phyloP scores from a whole-genome alignment of 1,284 basidiomycete genomes.

The Pseudozyma sp. region DNA sequence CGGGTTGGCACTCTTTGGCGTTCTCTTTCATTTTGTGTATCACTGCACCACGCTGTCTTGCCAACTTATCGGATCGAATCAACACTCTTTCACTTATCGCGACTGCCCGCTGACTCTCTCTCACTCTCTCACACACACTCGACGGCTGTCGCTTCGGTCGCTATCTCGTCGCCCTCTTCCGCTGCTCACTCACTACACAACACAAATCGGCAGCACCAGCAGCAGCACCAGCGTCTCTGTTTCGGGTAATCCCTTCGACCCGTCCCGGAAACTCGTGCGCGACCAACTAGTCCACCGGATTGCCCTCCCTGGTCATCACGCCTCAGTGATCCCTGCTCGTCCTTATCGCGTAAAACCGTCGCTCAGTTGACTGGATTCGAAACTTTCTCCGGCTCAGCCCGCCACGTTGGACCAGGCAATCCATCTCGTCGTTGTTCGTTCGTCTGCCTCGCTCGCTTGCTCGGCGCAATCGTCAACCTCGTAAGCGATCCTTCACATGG shows the following conservation, averaged over 20 bases:
- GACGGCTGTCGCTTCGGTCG: background rate
- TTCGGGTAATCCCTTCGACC: background rate
- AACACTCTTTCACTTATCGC: background rate
- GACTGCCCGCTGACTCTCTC: background rate
- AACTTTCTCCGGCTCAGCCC: too few relatives aligned
- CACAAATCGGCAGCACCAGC: background rate
- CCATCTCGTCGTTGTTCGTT: too few relatives aligned
- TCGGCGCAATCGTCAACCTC: background rate
- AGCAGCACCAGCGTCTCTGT: background rate
- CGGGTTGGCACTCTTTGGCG: background rate
- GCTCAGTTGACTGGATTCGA: background rate
- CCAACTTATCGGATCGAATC: background rate
- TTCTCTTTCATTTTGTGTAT: too few relatives aligned
- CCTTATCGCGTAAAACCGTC: background rate
- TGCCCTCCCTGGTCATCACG: too few relatives aligned
- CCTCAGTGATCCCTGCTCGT: too few relatives aligned
- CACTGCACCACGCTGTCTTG: too few relatives aligned
- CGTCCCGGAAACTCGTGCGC: background rate
- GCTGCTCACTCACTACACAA: background rate
- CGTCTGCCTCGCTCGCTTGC: too few relatives aligned
- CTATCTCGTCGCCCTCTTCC: background rate
- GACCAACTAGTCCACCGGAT: background rate
- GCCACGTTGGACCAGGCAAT: too few relatives aligned
- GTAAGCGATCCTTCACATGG: background rate
- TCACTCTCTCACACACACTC: background rate